Percentiles rank a stretch among this genome's conserved stretches.
Conservation (phyloP, 1,139 yeast genomes). For the Kodamaea plutei region DNA sequence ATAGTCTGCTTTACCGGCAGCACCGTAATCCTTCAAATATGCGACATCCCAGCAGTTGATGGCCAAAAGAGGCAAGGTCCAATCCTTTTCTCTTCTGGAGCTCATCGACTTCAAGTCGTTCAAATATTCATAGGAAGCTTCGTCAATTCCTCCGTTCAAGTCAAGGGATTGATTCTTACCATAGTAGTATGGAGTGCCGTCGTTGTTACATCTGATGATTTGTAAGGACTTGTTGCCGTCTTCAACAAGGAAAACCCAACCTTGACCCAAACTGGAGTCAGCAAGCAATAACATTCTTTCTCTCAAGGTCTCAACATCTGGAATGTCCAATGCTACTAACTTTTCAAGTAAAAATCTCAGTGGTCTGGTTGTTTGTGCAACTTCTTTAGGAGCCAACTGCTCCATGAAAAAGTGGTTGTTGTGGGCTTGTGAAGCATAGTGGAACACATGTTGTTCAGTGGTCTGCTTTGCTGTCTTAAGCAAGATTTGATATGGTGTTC, state of each 20-base stretch:
- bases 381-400: constrained; percentile 44
- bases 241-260: constrained; percentile 89
- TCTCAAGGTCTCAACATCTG: constrained; percentile 50
- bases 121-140: constrained; percentile 47
- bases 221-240: constrained; percentile 61
- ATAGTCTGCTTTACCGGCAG: constrained; percentile 69
- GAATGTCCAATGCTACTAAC: constrained; percentile 32
- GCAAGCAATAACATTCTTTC: constrained; percentile 53
- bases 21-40: constrained; percentile 78
- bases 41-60: constrained; percentile 89
- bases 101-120: constrained; percentile 45
- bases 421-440: constrained; percentile 87
- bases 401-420: constrained; percentile 88
- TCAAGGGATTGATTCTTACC: constrained; percentile 74
- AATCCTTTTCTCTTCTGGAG: constrained; percentile 49
- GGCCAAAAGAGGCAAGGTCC: constrained; percentile 73
- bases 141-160: constrained; percentile 66
- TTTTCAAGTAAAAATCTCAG: constrained; percentile 47
- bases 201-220: constrained; percentile 66
- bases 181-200: constrained; percentile 86
- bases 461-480: constrained; percentile 69
- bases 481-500: constrained; percentile 73
- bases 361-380: constrained; percentile 39
- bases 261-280: constrained; percentile 59
- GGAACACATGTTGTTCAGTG: constrained; percentile 69